Evolutionary conservation across 768 basidiomycete genomes (phyloP).

Genomic region (Serendipita sp.): DNA sequence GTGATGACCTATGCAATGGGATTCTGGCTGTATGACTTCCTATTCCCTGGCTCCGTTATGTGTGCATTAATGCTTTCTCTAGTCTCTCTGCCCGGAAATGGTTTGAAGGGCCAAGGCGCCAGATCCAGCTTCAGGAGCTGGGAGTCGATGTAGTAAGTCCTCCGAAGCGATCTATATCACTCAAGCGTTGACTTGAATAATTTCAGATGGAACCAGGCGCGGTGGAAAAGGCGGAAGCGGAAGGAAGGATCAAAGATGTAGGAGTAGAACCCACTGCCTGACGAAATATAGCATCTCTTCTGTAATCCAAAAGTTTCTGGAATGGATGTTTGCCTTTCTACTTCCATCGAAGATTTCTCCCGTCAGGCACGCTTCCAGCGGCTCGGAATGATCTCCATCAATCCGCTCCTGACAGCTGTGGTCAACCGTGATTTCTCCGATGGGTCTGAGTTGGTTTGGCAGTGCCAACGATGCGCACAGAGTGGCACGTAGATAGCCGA

Average conservation of each 20-base stretch:
- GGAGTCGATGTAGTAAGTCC: constrained; percentile 27
- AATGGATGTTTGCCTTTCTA: too few species aligned
- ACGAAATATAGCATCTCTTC: too few species aligned
- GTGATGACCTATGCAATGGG: constrained; percentile 48
- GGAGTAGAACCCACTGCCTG: not conserved
- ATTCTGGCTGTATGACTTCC: constrained; percentile 34
- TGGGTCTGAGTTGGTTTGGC: too few species aligned
- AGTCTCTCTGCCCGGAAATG: constrained; percentile 48
- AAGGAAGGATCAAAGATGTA: constrained; percentile 5
- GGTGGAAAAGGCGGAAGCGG: constrained; percentile 14
- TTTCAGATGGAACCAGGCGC: constrained; percentile 23
- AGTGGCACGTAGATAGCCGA: too few species aligned
- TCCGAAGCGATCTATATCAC: not conserved
- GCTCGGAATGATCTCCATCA: too few species aligned
- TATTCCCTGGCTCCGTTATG: too few species aligned
- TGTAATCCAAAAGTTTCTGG: too few species aligned
- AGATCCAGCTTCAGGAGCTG: constrained; percentile 39
- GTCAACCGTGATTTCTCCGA: too few species aligned
- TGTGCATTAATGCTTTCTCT: not conserved
- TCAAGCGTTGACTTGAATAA: not conserved
- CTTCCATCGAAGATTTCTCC: too few species aligned
- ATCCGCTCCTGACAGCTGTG: too few species aligned
- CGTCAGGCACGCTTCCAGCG: too few species aligned
- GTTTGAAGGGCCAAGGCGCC: constrained; percentile 56
- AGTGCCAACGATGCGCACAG: too few species aligned